Base-by-base conservation (phyloP, 2,329 filamentous ascomycete genomes). In the Beauveria asiatica region DNA sequence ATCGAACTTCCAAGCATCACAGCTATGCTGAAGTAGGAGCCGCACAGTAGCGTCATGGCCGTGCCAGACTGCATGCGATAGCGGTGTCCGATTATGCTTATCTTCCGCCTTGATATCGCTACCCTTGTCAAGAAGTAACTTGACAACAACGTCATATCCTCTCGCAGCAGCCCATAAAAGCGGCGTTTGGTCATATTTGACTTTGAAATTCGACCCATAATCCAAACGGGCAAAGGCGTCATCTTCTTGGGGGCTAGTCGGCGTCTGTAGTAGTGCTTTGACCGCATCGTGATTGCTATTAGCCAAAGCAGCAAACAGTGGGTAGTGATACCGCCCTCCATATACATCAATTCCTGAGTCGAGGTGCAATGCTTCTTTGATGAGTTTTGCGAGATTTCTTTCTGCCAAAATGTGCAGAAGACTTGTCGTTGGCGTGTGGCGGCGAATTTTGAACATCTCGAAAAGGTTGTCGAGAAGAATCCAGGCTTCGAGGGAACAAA, bases 341-440 rank as follows among this genome's bases (percentile, higher is more conserved):
- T 25, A 37, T 0, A 59, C 8, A 7, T 30, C 33, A 16, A n/a
- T 17, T 11, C 4, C n/a, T 2, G 37, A 11, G 23, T 53, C n/a
- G n/a, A 42, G 17, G 25, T 6, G 16, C 25, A 33, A 27, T 7
- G 23, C 23, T 6, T 27, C 4, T n/a, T 42, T 16, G 0, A 54
- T 44, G 6, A 54, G 51, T n/a, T n/a, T n/a, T 30, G 37, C 23
- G 1, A 42, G 13, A 16, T 44, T 44, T 2, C 48, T 50, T 21
- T 57, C 57, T 1, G 61, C 61, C 4, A 62, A 21, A 37, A 62
- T 57, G n/a, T 60, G 65, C 1, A 65, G 11, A 3, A 66, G 30
- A 23, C 33, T 65, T 6, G 60, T 62, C 0, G 21, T 25, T 1
- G 10, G 48, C 9, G 48, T 7, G 2, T 11, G n/a, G 0, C 52